phyloP scores from a whole-genome alignment of 306 rosid genomes.

The Cicer pinnatifidum region DNA sequence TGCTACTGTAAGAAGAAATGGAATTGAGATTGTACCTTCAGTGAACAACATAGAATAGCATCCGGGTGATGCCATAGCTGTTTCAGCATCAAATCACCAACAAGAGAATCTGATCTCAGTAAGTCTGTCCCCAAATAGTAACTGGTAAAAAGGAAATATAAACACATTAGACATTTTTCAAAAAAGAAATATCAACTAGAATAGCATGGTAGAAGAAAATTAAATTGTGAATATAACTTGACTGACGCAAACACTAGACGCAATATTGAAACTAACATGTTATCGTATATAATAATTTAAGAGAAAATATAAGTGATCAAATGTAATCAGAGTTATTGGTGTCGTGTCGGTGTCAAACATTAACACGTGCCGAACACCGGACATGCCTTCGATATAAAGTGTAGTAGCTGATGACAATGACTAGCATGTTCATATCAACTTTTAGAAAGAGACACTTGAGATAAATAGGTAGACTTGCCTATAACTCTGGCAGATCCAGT shows the following conservation, averaged over 20 bases:
- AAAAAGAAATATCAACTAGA: slow-evolving; percentile 14
- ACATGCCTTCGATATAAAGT: too few relatives aligned
- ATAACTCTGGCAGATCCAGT: slow-evolving; percentile 95
- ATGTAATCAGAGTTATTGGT: too few relatives aligned
- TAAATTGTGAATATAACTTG: not conserved
- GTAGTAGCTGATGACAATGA: not conserved
- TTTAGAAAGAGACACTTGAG: not conserved
- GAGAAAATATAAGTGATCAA: too few relatives aligned
- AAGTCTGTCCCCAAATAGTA: slow-evolving; percentile 71
- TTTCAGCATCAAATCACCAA: slow-evolving; percentile 68
- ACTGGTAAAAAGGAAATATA: slow-evolving; percentile 46
- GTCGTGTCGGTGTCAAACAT: too few relatives aligned
- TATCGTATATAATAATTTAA: too few relatives aligned
- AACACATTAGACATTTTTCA: not conserved
- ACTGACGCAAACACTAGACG: too few relatives aligned
- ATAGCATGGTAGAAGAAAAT: slow-evolving; percentile 3
- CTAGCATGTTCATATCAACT: not conserved
- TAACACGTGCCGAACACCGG: too few relatives aligned
- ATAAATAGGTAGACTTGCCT: slow-evolving; percentile 54
- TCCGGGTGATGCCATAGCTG: slow-evolving; percentile 89
- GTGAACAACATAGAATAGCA: slow-evolving; percentile 89
- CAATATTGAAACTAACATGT: too few relatives aligned
- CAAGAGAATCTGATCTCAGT: slow-evolving; percentile 66
- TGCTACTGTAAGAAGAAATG: not conserved
- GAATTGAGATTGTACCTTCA: slow-evolving; percentile 55